phyloP scores from a whole-genome alignment of 495 filamentous ascomycete genomes.

The Podospora conica region DNA sequence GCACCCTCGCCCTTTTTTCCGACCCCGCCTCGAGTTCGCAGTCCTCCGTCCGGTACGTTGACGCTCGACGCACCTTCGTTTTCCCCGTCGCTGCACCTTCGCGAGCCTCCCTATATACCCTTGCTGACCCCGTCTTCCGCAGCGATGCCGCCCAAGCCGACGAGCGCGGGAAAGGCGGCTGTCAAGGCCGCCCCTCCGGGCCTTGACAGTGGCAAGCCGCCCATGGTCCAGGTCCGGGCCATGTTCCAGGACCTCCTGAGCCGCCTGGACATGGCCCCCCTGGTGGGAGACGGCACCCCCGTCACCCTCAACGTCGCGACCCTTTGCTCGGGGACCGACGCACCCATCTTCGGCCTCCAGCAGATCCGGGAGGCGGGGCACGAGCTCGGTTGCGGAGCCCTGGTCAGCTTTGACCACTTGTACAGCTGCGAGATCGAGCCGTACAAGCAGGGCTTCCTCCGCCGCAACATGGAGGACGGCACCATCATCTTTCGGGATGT shows the following conservation, averaged over 20 bases:
- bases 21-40: too few relatives aligned
- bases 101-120: too few relatives aligned
- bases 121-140: background rate
- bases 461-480: constrained; percentile 58
- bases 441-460: constrained; percentile 76
- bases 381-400: constrained; percentile 10
- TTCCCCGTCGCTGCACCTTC: background rate
- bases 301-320: constrained; percentile 58
- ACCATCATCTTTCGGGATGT: constrained; percentile 65
- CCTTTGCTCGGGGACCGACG: constrained; percentile 79
- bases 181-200: background rate
- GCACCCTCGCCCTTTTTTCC: background rate
- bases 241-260: constrained; percentile 30
- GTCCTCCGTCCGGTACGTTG: too few relatives aligned
- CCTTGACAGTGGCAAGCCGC: background rate
- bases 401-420: constrained; percentile 51
- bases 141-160: background rate
- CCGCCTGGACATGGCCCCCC: background rate
- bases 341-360: constrained; percentile 62
- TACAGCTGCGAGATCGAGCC: constrained; percentile 77
- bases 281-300: background rate
- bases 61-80: background rate
- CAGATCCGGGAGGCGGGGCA: constrained; percentile 34
- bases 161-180: background rate
- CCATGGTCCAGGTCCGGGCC: constrained; percentile 20